Base-by-base conservation (phyloP, 371 early-diverging fungal genomes). In the Umbelopsis sp. region DNA sequence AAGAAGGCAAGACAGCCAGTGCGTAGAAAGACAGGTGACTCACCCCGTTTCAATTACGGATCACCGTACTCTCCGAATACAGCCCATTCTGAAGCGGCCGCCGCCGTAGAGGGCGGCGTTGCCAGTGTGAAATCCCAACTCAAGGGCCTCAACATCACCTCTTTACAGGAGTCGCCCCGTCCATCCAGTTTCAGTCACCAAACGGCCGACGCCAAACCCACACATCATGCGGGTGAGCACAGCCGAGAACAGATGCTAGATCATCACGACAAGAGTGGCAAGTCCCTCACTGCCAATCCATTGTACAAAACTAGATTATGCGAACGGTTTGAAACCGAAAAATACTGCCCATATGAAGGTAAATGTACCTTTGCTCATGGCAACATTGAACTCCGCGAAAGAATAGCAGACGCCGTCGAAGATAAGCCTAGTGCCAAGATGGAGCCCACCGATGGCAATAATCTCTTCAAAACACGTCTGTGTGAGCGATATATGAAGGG, bases 291-390 rank as follows among this genome's bases (percentile, higher is more conserved):
- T 48, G 86, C 87, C 66, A 90, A 90, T 70, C 93, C 93, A 22
- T 87, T 93, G 65, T 95, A 92, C 81, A 95, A 94, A 73, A 95
- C 96, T 4, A 83, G 91, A 57, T 80, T 95, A 6, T 95, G 96
- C 73, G 93, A 94, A 66, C 79, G 93, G 65, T 94, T 87, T 67
- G 92, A 93, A 77, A 85, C 84, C 0, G 93, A 93, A 64, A 92
- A 92, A 32, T 82, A 76, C 64, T 95, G 96, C 67, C 92, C 93
- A 8, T 93, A 93, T 75, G 89, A 91, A 20, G 68, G 79, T 16
- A 89, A 91, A 72, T 95, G 96, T 72, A 92, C 91, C 25, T 95
- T 94, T 88, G 96, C 96, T n/a, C 96, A 95, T 73, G 94, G 94
- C 44, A 71, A 83, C 11, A 74, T 69, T 7, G 94, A 94, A 64